phyloP scores from a whole-genome alignment of 176 grass and related monocot genomes.

The Zea mays region Zm-B73-REFERENCE-NAM-5.0 NC_050098.1:110903501-110904000 shows the following conservation, averaged over 20 bases:
- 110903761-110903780: conserved; percentile 11
- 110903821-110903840: neutral
- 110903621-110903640: no score
- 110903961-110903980: neutral
- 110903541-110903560: no score
- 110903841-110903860: neutral
- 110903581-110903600: no score
- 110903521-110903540: no score
- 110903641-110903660: no score
- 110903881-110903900: neutral
- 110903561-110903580: no score
- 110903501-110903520: no score
- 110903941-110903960: neutral
- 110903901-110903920: neutral
- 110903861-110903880: neutral
- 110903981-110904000: neutral
- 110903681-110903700: neutral
- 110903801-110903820: neutral
- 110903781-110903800: conserved; percentile 4
- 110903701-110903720: conserved; percentile 28
- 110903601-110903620: no score
- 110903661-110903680: neutral
- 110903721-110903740: conserved; percentile 13
- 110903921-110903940: neutral
- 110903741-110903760: conserved; percentile 14